phyloP scores from a whole-genome alignment of 1,284 basidiomycete species.

The Trametes polyzona region DNA sequence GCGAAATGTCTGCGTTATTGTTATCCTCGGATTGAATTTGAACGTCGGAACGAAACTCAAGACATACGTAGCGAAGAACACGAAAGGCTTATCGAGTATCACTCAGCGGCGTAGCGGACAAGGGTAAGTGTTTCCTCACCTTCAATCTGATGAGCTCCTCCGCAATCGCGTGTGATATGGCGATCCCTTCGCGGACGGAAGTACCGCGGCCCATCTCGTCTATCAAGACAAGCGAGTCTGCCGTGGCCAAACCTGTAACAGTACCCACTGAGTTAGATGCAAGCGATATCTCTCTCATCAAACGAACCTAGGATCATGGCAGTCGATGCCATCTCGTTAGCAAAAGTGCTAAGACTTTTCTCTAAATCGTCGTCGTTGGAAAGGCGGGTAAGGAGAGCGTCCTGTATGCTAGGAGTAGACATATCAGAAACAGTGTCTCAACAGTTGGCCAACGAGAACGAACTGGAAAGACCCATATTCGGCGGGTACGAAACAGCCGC shows the following conservation, averaged over 20 bases:
- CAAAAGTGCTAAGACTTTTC: constrained; percentile 89
- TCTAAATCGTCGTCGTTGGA: constrained; percentile 94
- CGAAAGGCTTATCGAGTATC: constrained; percentile 70
- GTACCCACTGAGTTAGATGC: not conserved
- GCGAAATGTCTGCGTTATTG: constrained; percentile 62
- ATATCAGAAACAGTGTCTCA: not conserved
- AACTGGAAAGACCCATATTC: constrained; percentile 87
- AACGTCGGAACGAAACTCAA: not conserved
- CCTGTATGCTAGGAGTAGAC: constrained; percentile 63
- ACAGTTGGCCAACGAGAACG: not conserved
- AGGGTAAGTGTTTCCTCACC: constrained; percentile 49
- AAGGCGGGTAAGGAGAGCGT: constrained; percentile 82
- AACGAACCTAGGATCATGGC: constrained; percentile 81
- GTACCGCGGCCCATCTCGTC: constrained; percentile 94
- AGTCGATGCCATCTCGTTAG: constrained; percentile 88
- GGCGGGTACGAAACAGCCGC: constrained; percentile 90
- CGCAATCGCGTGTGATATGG: constrained; percentile 91
- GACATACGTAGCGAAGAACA: constrained; percentile 86
- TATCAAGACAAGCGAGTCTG: constrained; percentile 77
- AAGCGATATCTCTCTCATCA: not conserved
- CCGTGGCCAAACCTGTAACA: constrained; percentile 72
- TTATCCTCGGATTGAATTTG: not conserved
- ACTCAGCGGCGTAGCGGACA: not conserved
- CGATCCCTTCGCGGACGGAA: constrained; percentile 84
- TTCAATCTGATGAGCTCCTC: constrained; percentile 81